Base-by-base conservation (phyloP, 768 basidiomycete species). In the Coprinopsis sp. region DNA sequence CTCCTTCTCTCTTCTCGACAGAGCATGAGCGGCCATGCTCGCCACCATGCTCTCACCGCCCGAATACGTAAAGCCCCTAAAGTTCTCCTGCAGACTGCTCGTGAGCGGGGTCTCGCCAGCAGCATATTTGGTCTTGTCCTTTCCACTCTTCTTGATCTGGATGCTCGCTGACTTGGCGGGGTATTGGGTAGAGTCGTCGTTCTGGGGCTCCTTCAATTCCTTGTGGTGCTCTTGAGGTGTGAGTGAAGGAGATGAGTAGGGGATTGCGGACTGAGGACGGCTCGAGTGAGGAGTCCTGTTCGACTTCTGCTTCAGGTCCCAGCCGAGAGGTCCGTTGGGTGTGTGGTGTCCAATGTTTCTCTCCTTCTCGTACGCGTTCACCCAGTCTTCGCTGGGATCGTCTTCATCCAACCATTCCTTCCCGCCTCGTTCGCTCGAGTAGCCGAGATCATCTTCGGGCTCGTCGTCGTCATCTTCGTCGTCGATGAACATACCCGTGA, bases 31-130 rank as follows among this genome's bases (percentile, higher is more conserved):
- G 42, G 66, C 66, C 54, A 61, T 58, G n/a, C 70, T 65, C 10
- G 67, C 70, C 4, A 72, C 62, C 24, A 87, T 64, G 46, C 81
- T 82, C 68, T 87, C 84, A 21, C 82, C 83, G 40, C 86, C 87
- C 23, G 81, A 82, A 60, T 84, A 91, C 6, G 88, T 94, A 73
- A 98, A 98, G 16, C 95, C 95, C 37, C 86, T 78, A 66, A 98
- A 98, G 62, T 96, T 92, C 69, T 94, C 94, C 69, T 98, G 94
- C 37, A 97, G 89, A 59, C 86, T 90, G 62, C 72, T 90, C 52
- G 93, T 94, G 59, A 97, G 70, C 31, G 90, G 91, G 25, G 77
- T 82, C 10, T 79, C 82, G 24, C 61, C 63, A 13, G 63, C 69
- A 16, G 70, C 68, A 52, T 66, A 68, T 16, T 37, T 34, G 24